phyloP scores from a whole-genome alignment of 2,329 filamentous ascomycete species.

The Talaromyces sp. region DNA sequence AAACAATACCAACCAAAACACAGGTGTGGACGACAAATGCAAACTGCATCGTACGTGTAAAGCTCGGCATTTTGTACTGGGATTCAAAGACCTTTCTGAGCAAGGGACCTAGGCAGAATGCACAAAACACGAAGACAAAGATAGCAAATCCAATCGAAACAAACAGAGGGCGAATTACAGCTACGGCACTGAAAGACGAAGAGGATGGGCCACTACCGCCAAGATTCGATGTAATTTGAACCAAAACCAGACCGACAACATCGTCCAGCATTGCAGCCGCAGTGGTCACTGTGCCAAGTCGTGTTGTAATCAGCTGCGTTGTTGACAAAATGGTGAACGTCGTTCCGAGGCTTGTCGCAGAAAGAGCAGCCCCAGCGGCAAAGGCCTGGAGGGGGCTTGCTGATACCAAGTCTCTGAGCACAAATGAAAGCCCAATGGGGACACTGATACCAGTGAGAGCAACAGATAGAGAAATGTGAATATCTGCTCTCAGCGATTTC shows the following conservation, averaged over 20 bases:
- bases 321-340: conserved; percentile 61
- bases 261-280: conserved; percentile 79
- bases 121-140: conserved; percentile 22
- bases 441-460: conserved; percentile 59
- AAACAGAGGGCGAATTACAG: conserved; percentile 46
- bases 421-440: conserved; percentile 62
- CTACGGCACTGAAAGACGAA: conserved; percentile 29
- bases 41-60: conserved; percentile 11
- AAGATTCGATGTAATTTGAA: conserved; percentile 66
- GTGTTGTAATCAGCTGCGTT: conserved; percentile 49
- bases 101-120: background rate
- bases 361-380: conserved; percentile 65
- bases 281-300: conserved; percentile 58
- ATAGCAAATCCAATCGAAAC: conserved; percentile 39
- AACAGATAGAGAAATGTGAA: conserved; percentile 55
- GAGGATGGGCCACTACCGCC: conserved; percentile 30
- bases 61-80: conserved; percentile 8
- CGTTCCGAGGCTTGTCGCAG: conserved; percentile 69
- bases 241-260: conserved; percentile 70
- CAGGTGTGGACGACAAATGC: conserved; percentile 39
- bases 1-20: conserved; percentile 42
- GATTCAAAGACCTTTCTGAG: background rate
- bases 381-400: conserved; percentile 59
- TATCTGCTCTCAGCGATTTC: conserved; percentile 52
- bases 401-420: conserved; percentile 43